These are phyloP conservation scores for Asterochloris erici DNA, from an alignment of 139 green algal species.

Conservation along the genomic window DNA sequence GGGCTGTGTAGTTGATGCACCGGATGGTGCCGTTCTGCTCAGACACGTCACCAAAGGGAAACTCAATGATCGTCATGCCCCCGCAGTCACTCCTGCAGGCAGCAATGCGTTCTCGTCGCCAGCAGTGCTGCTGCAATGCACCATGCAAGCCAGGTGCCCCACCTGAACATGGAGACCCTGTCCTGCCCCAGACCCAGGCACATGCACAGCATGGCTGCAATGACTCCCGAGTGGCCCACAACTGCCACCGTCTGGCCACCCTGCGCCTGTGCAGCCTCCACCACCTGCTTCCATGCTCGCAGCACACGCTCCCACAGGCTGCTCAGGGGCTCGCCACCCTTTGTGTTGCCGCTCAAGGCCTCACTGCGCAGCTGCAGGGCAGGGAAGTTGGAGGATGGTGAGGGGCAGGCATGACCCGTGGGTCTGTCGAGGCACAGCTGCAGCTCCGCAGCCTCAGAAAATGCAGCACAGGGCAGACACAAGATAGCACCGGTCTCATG, in stretches of 20 bases:
- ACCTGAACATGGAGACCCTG: conserved; percentile 32
- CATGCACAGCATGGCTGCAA: conserved; percentile 42
- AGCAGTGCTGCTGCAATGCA: no score
- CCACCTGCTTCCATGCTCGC: conserved; percentile 30
- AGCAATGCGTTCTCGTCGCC: no score
- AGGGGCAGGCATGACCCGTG: no score
- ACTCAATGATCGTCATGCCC: conserved; percentile 69
- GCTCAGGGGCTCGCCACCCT: not conserved
- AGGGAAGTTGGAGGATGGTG: no score
- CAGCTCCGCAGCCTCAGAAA: no score
- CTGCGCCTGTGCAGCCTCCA: conserved; percentile 7
- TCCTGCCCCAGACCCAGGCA: conserved; percentile 39
- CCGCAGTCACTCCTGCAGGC: conserved; percentile 21
- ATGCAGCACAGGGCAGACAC: no score
- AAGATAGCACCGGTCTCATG: no score
- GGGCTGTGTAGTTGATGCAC: conserved; percentile 62
- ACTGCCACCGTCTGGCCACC: conserved; percentile 35
- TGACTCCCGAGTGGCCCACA: conserved; percentile 37
- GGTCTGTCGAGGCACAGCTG: no score
- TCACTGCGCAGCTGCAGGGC: no score
- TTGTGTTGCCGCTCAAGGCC: no score
- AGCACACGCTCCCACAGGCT: not conserved
- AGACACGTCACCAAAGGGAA: conserved; percentile 40
- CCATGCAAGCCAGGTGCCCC: no score
- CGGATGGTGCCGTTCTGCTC: conserved; percentile 19